A percentile compares a stretch with the other conserved stretches of the same genome.
Evolutionary conservation across 768 basidiomycete genomes (phyloP).

Genomic region (Psilocybe tampanensis): DNA sequence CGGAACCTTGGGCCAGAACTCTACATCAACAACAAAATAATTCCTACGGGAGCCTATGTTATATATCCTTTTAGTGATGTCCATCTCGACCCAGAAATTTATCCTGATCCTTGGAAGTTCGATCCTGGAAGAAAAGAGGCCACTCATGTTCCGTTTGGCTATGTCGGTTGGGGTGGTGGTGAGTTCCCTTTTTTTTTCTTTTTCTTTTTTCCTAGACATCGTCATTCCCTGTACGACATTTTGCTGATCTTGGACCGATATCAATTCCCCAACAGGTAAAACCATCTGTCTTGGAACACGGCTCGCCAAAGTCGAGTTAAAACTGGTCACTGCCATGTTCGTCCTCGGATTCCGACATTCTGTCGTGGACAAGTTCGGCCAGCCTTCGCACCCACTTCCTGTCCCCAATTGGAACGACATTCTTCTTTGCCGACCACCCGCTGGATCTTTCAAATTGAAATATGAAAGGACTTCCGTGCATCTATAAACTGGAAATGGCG

Average conservation of each 20-base stretch:
- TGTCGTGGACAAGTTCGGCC: slow-evolving; percentile 56
- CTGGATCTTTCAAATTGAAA: slow-evolving; percentile 54
- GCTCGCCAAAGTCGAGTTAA: slow-evolving; percentile 74
- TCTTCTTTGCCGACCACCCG: slow-evolving; percentile 63
- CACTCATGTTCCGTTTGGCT: slow-evolving; percentile 52
- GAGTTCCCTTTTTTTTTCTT: slow-evolving; percentile 40
- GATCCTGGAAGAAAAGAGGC: slow-evolving; percentile 60
- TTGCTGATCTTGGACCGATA: slow-evolving; percentile 1
- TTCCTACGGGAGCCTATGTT: slow-evolving; percentile 76
- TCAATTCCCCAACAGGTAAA: slow-evolving; percentile 48
- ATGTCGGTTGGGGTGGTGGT: slow-evolving; percentile 85
- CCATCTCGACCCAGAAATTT: slow-evolving; percentile 71
- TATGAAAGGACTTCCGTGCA: slow-evolving; percentile 43
- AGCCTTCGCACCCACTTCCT: slow-evolving; percentile 40
- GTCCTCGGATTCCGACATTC: slow-evolving; percentile 63
- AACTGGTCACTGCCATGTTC: slow-evolving; percentile 69
- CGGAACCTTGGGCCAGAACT: slow-evolving; percentile 75
- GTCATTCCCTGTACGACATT: background rate
- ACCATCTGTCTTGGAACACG: slow-evolving; percentile 74
- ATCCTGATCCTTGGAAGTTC: slow-evolving; percentile 78
- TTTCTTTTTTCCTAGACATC: slow-evolving; percentile 11
- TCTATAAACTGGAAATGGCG: slow-evolving; percentile 27
- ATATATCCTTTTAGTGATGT: slow-evolving; percentile 82
- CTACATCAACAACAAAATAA: slow-evolving; percentile 66
- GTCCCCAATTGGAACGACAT: slow-evolving; percentile 81